phyloP scores from a whole-genome alignment of 257 asterid genomes.

The Capsicum rhomboideum region DNA sequence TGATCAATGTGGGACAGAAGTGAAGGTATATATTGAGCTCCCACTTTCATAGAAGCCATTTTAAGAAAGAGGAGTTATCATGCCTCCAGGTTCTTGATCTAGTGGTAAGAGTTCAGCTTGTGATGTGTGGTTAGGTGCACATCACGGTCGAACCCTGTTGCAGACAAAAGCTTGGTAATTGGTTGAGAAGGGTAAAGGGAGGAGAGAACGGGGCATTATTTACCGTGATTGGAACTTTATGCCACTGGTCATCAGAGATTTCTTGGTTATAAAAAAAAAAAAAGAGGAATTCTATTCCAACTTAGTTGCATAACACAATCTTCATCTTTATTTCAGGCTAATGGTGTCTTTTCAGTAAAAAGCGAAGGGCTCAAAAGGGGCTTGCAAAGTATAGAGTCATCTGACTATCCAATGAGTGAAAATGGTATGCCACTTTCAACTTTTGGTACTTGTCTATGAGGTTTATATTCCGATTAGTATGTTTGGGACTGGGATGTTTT shows the following conservation, averaged over 20 bases:
- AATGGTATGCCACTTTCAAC: constrained; percentile 46
- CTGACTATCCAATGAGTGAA: constrained; percentile 92
- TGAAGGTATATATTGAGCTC: constrained; percentile 38
- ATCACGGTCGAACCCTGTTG: background rate
- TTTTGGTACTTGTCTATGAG: background rate
- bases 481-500: background rate
- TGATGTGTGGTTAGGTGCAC: background rate
- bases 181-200: background rate
- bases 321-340: constrained; percentile 35
- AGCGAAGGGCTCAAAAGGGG: constrained; percentile 88
- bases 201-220: background rate
- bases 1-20: constrained; percentile 48
- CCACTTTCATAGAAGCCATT: background rate
- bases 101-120: background rate
- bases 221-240: background rate
- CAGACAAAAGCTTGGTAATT: background rate
- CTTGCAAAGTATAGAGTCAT: constrained; percentile 80
- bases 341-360: constrained; percentile 40
- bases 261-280: background rate
- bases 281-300: background rate
- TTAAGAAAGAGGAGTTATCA: background rate
- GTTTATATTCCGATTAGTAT: background rate
- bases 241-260: background rate
- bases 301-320: background rate
- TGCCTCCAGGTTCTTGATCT: background rate